Evolutionary conservation across 2,329 filamentous ascomycete species (phyloP), one percentile per base, ranked within the genome.

Genomic region (Colletotrichum shisoi): DNA sequence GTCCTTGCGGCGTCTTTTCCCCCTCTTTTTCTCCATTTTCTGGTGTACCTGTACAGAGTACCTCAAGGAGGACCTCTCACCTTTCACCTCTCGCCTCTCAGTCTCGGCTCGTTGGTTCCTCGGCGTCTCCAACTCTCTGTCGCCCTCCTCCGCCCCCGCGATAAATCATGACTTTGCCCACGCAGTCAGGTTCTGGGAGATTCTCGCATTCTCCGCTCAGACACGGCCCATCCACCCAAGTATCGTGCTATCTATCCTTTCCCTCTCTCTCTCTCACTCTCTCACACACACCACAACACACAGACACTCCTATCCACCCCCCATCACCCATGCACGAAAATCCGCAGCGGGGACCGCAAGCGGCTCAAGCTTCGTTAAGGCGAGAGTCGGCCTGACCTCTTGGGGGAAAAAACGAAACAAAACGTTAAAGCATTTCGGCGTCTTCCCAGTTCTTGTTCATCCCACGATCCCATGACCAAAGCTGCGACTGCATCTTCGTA

Each of bases 291-390:
- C 24, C 3, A 27, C 24, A 4, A 31, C 31, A 34, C 31, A 34
- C 31, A 34, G 31, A 34, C 31, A 34, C 31, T 34, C 31, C 31
- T 7, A 8, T 9, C 8, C 31, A 8, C 37, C 4, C 4, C 13
- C 31, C 19, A 8, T 11, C 34, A n/a, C 51, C 19, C 48, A 19
- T 49, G 65, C 65, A 64, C 60, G 37, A 64, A 52, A 64, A 52
- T 46, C 61, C 39, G 42, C 44, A 45, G 42, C 21, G 48, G 61
- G 37, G 61, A 45, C 65, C 17, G 65, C 24, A 68, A 65, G 65
- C 65, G 65, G 65, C 61, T 68, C 65, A 49, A 59, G 65, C 61
- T 60, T 65, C 61, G 53, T 64, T 40, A 64, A 68, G 31, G 64
- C 65, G 51, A 60, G 62, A 45, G 17, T 57, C 49, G 8, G 40